phyloP scores from a whole-genome alignment of 139 green algal species.

The Klebsormidium nitens region DNA sequence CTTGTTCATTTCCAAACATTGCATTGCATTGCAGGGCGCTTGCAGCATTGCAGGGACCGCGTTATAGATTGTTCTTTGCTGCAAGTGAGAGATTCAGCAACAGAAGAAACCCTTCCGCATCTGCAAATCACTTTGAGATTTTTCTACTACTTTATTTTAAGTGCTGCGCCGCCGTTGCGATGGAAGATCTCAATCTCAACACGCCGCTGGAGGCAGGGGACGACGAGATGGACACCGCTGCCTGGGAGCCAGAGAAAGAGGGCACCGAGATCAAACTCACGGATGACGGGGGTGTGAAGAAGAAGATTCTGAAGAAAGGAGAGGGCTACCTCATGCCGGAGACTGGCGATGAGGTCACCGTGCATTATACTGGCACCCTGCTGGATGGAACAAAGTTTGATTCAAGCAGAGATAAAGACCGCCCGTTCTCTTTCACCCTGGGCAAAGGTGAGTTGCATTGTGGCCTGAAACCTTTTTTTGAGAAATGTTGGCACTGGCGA shows the following conservation, averaged over 20 bases:
- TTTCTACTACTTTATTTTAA: too few relatives aligned
- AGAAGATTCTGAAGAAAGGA: constrained; percentile 34
- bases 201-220: too few relatives aligned
- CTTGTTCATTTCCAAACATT: too few relatives aligned
- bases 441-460: constrained; percentile 31
- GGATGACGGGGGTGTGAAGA: constrained; percentile 33
- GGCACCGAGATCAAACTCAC: constrained; percentile 38
- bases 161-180: too few relatives aligned
- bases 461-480: neutral
- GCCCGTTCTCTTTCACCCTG: constrained; percentile 78
- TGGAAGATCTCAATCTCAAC: too few relatives aligned
- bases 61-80: too few relatives aligned
- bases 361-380: constrained; percentile 96
- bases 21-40: too few relatives aligned
- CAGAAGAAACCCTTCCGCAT: too few relatives aligned
- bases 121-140: too few relatives aligned
- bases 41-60: too few relatives aligned
- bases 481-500: neutral
- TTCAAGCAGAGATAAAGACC: constrained; percentile 66
- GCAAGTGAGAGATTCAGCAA: too few relatives aligned
- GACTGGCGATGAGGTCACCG: constrained; percentile 46
- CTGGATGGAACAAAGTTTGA: constrained; percentile 90
- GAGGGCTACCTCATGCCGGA: constrained; percentile 41
- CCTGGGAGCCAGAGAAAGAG: constrained; percentile 27
- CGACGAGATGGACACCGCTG: neutral